A percentile compares a stretch with the other conserved stretches of the same genome.
Evolutionary conservation across 2,329 filamentous ascomycete genomes (phyloP).

Genomic region (Didymella pomorum): DNA sequence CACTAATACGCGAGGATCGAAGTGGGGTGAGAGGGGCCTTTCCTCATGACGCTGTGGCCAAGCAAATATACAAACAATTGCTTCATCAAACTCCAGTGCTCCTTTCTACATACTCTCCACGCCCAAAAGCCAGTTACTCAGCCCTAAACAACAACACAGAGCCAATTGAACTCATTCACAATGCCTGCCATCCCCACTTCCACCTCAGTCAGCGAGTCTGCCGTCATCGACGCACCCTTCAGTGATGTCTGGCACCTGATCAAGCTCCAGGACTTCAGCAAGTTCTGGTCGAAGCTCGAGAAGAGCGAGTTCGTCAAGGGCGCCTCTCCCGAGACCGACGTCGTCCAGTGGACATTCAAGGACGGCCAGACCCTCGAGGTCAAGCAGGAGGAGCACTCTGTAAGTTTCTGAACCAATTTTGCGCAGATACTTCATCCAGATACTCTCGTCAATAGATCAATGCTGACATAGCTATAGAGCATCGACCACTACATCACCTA

Average conservation of each 20-base stretch:
- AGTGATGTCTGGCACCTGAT: conserved; percentile 75
- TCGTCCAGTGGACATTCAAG: conserved; percentile 75
- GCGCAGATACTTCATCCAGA: not conserved
- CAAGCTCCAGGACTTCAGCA: conserved; percentile 74
- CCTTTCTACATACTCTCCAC: conserved; percentile 10
- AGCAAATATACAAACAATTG: conserved; percentile 25
- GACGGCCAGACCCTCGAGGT: conserved; percentile 73
- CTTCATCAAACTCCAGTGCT: conserved; percentile 30
- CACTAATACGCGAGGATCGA: conserved; percentile 15
- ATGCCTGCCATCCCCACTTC: conserved; percentile 66
- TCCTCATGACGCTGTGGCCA: conserved; percentile 20
- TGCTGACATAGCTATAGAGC: conserved; percentile 53
- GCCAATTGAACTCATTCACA: conserved; percentile 14
- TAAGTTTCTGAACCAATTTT: conserved; percentile 48
- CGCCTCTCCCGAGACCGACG: conserved; percentile 68
- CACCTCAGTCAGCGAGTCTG: conserved; percentile 70
- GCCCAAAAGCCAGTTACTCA: not conserved
- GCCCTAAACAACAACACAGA: conserved; percentile 3
- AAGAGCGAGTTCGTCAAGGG: conserved; percentile 71
- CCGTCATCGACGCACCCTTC: conserved; percentile 73
- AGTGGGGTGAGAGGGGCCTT: conserved; percentile 39
- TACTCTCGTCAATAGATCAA: not conserved
- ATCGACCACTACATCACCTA: conserved; percentile 81
- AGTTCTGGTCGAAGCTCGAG: conserved; percentile 71
- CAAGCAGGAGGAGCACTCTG: conserved; percentile 79